Conservation (phyloP, 176 grass and related monocot genomes). For the Saccharum officinarum region DNA sequence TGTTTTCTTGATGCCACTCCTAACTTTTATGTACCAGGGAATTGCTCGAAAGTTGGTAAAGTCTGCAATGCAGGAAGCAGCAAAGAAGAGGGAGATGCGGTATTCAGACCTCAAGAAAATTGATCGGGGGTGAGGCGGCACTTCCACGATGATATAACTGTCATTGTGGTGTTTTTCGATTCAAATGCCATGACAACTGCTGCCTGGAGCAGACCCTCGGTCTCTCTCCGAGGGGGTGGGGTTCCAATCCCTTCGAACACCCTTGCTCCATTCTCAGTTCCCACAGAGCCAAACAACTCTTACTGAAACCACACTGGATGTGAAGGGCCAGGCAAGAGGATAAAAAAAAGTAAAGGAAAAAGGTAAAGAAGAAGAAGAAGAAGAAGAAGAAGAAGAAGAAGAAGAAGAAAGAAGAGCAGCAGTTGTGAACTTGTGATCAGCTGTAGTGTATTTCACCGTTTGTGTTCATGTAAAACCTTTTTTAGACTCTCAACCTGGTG, state of each 20-base stretch:
- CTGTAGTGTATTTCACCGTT: conserved; percentile 27
- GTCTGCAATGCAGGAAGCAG: conserved; percentile 71
- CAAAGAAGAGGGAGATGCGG: conserved; percentile 92
- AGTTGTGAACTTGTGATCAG: conserved; percentile 32
- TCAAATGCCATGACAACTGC: conserved; percentile 51
- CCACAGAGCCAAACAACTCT: conserved; percentile 42
- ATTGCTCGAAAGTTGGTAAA: conserved; percentile 72
- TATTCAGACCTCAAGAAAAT: conserved; percentile 95
- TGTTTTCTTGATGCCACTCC: conserved; percentile 27
- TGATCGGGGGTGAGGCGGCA: conserved; percentile 69
- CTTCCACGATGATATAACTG: conserved; percentile 87
- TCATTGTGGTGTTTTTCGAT: conserved; percentile 79
- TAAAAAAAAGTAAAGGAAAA: background rate
- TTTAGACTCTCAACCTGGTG: conserved; percentile 52
- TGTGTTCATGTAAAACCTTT: conserved; percentile 38
- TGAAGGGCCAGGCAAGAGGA: conserved; percentile 31
- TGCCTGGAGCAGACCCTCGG: conserved; percentile 55
- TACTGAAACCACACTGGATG: conserved; percentile 24
- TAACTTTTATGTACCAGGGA: conserved; percentile 53
- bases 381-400: too few relatives aligned
- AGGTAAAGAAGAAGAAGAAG: background rate
- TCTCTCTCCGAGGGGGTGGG: conserved; percentile 71
- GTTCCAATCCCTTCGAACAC: conserved; percentile 61
- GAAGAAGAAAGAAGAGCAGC: conserved; percentile 15
- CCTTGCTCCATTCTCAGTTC: conserved; percentile 56